Base-by-base conservation (phyloP, 305 asterid genomes). In the Fraxinus baroniana region DNA sequence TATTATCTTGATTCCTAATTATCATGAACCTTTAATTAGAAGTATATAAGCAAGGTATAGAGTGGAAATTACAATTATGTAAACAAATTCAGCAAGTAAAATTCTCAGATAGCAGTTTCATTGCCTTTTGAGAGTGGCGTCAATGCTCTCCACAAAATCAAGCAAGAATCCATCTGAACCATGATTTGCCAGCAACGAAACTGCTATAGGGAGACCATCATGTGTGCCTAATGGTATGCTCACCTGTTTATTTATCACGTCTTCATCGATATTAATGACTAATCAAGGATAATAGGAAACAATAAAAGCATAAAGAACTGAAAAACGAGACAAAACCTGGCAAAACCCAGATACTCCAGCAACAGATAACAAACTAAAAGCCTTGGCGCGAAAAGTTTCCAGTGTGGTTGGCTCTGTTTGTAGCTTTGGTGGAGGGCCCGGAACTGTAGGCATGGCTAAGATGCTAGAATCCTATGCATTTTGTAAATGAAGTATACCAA, bases 291-390 rank as follows among this genome's bases (percentile, higher is more conserved):
- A 8, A 41, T 2, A 30, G 22, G 4, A 39, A 30, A 44, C n/a
- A 8, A 33, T 30, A 35, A 35, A 66, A 17, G 41, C 30, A 13
- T 5, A 36, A 32, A 74, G 55, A 62, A 22, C 12, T 22, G 13
- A 22, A 62, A 62, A 60, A 62, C 0, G 60, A 77, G 81, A 74
- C 64, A 83, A 80, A 84, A 95, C 98, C 98, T 95, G 98, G 83
- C 98, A 95, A 84, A 90, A 87, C 72, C 98, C 99, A 9, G 99
- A 95, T 49, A 94, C 92, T 82, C 97, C 98, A 37, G 97, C 97
- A 74, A 95, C 88, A 41, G 99, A 94, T 79, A 93, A 88, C 87
- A 95, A 85, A 79, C 98, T 87, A 78, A 95, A 94, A 52, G 98
- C 99, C 85, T 92, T 93, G 60, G 93, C 94, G n/a, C 97, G 97